Conservation (phyloP, 2,329 filamentous ascomycete species). For the Colletotrichum melonis region DNA sequence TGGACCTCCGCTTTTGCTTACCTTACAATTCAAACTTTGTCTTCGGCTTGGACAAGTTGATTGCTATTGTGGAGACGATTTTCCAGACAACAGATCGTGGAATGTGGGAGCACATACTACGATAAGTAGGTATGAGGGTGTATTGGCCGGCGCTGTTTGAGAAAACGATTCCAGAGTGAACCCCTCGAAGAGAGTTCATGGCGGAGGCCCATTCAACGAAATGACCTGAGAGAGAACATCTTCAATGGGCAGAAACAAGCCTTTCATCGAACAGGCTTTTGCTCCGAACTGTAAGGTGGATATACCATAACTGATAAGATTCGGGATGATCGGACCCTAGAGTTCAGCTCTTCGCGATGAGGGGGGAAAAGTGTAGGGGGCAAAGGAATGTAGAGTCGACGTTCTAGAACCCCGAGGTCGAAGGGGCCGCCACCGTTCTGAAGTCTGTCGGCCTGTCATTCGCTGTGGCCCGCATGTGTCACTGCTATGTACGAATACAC, state of each 20-base stretch:
- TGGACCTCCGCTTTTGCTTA: neutral
- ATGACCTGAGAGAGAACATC: no score
- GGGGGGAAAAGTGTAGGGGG: constrained; percentile 8
- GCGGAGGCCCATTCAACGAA: no score
- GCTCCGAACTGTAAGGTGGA: neutral
- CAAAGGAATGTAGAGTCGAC: neutral
- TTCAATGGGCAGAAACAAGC: neutral
- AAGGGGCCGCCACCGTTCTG: neutral
- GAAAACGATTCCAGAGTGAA: neutral
- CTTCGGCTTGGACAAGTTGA: neutral
- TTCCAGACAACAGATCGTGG: neutral
- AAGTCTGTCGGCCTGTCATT: neutral
- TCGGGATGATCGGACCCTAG: constrained; percentile 3
- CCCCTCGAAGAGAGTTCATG: neutral
- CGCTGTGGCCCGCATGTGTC: no score
- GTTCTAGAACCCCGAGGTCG: constrained; percentile 18
- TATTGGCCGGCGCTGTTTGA: neutral
- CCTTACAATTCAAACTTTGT: neutral
- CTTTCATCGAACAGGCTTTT: neutral
- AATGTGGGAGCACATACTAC: constrained; percentile 8
- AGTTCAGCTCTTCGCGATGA: constrained; percentile 1
- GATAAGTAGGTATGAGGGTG: neutral
- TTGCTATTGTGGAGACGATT: neutral
- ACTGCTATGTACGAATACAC: no score
- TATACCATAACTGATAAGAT: constrained; percentile 22